Percentiles rank a stretch among this genome's conserved stretches.
Evolutionary conservation across 192 early-diverging fungal genomes (phyloP).

Genomic region (Coemansia sp.): DNA sequence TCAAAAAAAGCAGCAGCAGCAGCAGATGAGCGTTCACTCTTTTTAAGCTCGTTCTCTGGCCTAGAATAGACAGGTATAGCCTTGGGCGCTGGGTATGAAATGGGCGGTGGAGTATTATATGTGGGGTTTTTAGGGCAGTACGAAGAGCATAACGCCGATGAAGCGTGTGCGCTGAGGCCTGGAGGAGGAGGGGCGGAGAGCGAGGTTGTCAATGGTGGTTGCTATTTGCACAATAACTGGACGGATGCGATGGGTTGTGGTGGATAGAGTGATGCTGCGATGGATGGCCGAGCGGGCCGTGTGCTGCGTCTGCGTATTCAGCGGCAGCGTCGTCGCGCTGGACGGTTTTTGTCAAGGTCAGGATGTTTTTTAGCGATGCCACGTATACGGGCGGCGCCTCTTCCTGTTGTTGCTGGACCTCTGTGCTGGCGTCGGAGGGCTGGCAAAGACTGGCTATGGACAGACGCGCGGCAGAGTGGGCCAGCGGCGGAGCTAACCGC

Average conservation of each 20-base stretch:
- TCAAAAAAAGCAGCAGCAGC: too few relatives aligned
- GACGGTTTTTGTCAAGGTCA: constrained; percentile 9
- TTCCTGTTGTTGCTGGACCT: constrained; percentile 1
- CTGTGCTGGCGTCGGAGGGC: background rate
- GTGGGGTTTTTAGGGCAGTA: too few relatives aligned
- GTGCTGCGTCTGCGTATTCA: constrained; percentile 2
- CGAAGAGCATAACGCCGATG: too few relatives aligned
- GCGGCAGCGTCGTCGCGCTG: constrained; percentile 6
- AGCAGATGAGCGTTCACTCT: too few relatives aligned
- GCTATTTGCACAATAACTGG: background rate
- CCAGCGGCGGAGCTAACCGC: background rate
- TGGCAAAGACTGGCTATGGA: constrained; percentile 37
- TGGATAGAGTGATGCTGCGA: background rate
- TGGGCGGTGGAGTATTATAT: too few relatives aligned
- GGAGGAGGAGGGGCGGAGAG: too few relatives aligned
- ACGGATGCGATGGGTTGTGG: background rate
- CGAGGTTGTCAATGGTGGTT: constrained; percentile 6
- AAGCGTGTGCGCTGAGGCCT: too few relatives aligned
- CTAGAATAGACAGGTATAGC: too few relatives aligned
- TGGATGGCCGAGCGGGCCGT: background rate
- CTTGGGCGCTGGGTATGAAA: too few relatives aligned
- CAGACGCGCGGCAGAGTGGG: constrained; percentile 7
- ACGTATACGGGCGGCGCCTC: constrained; percentile 11
- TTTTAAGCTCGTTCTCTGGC: too few relatives aligned
- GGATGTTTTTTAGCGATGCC: constrained; percentile 33